Percentiles rank a stretch among this genome's conserved stretches.
phyloP scores from a whole-genome alignment of 1,284 basidiomycete genomes.

The Ceratobasidium sp. region DNA sequence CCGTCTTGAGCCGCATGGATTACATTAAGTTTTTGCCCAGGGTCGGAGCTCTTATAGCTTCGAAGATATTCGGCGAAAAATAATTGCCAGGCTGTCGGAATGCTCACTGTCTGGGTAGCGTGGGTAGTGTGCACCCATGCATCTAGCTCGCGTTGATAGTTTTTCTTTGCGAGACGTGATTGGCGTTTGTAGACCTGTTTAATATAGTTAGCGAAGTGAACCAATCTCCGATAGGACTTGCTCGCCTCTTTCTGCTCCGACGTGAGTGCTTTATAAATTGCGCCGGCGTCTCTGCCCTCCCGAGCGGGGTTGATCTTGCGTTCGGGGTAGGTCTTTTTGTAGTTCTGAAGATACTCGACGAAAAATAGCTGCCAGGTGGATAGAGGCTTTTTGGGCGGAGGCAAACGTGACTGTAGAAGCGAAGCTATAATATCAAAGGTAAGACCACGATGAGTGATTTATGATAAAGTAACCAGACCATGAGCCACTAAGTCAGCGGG shows the following conservation, averaged over 20 bases:
- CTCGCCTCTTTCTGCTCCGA: slow-evolving; percentile 84
- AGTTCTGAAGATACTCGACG: slow-evolving; percentile 92
- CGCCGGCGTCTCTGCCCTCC: slow-evolving; percentile 94
- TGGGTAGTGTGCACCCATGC: slow-evolving; percentile 65
- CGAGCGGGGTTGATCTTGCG: slow-evolving; percentile 94
- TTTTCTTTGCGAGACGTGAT: slow-evolving; percentile 86
- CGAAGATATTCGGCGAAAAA: slow-evolving; percentile 97
- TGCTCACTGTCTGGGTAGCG: no score
- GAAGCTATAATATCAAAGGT: slow-evolving; percentile 52
- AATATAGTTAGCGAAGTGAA: slow-evolving; percentile 14
- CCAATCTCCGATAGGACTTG: slow-evolving; percentile 42
- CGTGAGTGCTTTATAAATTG: slow-evolving; percentile 85
- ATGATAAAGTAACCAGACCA: slow-evolving; percentile 58
- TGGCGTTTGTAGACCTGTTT: slow-evolving; percentile 82
- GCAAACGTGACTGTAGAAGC: slow-evolving; percentile 66
- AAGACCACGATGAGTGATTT: slow-evolving; percentile 48
- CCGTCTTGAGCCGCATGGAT: slow-evolving; percentile 96
- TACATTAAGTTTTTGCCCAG: slow-evolving; percentile 84
- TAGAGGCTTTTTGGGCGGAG: slow-evolving; percentile 91
- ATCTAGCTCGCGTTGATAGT: slow-evolving; percentile 82
- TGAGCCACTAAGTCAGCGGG: slow-evolving; percentile 35
- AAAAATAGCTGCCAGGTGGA: slow-evolving; percentile 98
- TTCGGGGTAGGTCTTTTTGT: slow-evolving; percentile 70
- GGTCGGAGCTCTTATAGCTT: slow-evolving; percentile 76
- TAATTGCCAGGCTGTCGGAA: slow-evolving; percentile 93